Evolutionary conservation across 2,329 filamentous ascomycete species (phyloP), one percentile per base, ranked within the genome.

Genomic region (Malbranchea cinnamomea): DNA sequence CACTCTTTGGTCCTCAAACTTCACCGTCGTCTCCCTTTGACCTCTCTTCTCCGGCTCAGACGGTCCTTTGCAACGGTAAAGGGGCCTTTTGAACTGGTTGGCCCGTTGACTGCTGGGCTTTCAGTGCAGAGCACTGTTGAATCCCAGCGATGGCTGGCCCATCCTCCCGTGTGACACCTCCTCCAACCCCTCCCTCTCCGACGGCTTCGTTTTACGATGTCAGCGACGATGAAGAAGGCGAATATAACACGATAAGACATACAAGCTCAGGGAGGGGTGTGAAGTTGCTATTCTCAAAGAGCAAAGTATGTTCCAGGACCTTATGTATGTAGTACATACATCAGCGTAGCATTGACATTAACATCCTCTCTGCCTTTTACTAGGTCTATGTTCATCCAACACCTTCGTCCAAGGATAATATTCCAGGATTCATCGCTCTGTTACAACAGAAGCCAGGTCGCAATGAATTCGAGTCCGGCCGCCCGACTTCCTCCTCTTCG

Each of bases 341-440:
- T n/a, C n/a, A n/a, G n/a, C n/a, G n/a, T n/a, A n/a, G n/a, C n/a
- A n/a, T n/a, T n/a, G n/a, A n/a, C n/a, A n/a, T 23, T 26, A 10
- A 25, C 22, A 31, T 19, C 11, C 7, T 9, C 11, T 21, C 11
- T 16, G 7, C n/a, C 10, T 11, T n/a, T 17, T 18, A n/a, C n/a
- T 44, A 85, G 78, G 89, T 98, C 52, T 98, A 95, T 51, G 77
- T 98, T 24, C 89, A 98, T 53, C 89, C 89, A 1, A 84, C 84
- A 1, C 79, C 87, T 1, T 91, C 83, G 1, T 71, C 85, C 33
- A 93, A 85, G 60, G 89, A 98, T 61, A 98, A 98, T 43, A 91
- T 98, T 33, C 65, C 83, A 3, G 89, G 89, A 26, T 98, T 89
- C 52, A 76, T 98, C 43, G 87, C 89, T 11, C 67, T 98, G 2